phyloP scores from a whole-genome alignment of 1,284 basidiomycete genomes.

The Tremellales sp. region DNA sequence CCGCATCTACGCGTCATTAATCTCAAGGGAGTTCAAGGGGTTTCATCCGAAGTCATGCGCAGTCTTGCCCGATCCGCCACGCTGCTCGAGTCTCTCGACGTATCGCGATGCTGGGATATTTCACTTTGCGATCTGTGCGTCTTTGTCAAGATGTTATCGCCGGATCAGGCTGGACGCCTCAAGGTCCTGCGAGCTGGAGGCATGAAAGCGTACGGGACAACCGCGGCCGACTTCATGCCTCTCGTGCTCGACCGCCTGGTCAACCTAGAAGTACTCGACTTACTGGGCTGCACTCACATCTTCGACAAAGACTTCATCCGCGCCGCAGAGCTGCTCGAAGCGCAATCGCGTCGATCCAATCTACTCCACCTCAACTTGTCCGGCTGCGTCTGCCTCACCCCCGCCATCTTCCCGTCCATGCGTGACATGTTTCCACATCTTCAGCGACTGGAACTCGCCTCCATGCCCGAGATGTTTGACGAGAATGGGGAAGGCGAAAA shows the following conservation, averaged over 20 bases:
- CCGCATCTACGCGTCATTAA: conserved; percentile 60
- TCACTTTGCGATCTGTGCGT: conserved; percentile 57
- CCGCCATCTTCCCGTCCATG: conserved; percentile 66
- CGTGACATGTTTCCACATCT: conserved; percentile 67
- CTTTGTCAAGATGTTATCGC: conserved; percentile 39
- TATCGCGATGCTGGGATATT: conserved; percentile 68
- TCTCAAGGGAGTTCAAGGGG: conserved; percentile 64
- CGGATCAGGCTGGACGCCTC: conserved; percentile 13
- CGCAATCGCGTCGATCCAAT: conserved; percentile 15
- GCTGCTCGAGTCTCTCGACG: conserved; percentile 60
- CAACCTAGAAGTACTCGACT: conserved; percentile 73
- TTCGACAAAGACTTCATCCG: conserved; percentile 66
- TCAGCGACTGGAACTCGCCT: conserved; percentile 77
- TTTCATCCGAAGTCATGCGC: conserved; percentile 68
- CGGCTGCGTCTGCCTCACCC: conserved; percentile 67
- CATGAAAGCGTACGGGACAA: conserved; percentile 55
- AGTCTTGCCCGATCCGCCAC: conserved; percentile 60
- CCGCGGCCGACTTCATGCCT: conserved; percentile 56
- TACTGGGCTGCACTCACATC: conserved; percentile 66
- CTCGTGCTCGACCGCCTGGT: conserved; percentile 62
- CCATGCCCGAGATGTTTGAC: conserved; percentile 50
- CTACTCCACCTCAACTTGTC: conserved; percentile 77
- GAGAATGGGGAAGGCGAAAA: neutral
- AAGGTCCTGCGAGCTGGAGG: conserved; percentile 59
- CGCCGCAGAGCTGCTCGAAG: neutral